These are phyloP conservation scores for Debaryomyces castellii DNA, from an alignment of 805 yeast genomes.

Conservation along the genomic window DNA sequence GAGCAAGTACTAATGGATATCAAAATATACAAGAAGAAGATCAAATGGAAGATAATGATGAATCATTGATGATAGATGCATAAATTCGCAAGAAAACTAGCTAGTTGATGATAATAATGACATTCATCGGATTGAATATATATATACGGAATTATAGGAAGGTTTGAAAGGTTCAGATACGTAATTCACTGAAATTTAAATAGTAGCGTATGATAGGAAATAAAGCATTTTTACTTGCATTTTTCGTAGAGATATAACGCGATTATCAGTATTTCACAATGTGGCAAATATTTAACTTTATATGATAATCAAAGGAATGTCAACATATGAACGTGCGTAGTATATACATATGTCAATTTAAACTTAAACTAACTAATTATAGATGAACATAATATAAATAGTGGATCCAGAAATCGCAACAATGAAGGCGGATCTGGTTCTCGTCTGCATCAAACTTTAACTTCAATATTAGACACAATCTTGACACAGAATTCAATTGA, in stretches of 20 bases:
- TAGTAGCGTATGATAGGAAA: neutral
- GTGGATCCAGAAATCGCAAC: constrained; percentile 1
- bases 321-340: constrained; percentile 47
- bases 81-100: neutral
- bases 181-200: neutral
- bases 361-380: constrained; percentile 10
- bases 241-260: neutral
- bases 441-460: constrained; percentile 31
- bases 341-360: neutral
- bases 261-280: neutral
- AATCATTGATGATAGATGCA: constrained; percentile 1
- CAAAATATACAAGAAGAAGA: neutral
- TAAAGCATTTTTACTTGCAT: neutral
- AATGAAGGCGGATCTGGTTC: constrained; percentile 12
- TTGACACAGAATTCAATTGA: constrained; percentile 15
- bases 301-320: constrained; percentile 20
- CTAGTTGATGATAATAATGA: neutral
- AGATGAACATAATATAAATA: constrained; percentile 40
- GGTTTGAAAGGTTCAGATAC: neutral
- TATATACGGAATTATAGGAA: neutral
- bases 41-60: neutral
- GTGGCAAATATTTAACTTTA: neutral
- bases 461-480: constrained; percentile 35
- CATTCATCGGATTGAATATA: neutral
- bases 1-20: neutral